These are phyloP conservation scores for Acanthamoeba sp. DNA, from an alignment of 208 protist genomes.

Conservation along the genomic window DNA sequence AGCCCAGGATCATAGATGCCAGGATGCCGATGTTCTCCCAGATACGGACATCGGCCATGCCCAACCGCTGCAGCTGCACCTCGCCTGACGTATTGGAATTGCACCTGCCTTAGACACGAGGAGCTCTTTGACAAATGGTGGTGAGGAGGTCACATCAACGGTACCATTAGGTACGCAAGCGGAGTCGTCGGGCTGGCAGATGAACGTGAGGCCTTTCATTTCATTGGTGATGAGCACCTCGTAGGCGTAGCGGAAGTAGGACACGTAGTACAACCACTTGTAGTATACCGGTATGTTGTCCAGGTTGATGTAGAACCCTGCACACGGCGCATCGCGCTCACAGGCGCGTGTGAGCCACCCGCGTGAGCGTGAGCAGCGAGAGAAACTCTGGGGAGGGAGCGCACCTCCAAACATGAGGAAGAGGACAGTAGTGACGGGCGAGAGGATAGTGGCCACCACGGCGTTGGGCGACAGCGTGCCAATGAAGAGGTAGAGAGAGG, in stretches of 20 bases:
- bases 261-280: not conserved
- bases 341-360: not conserved
- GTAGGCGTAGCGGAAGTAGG: constrained; percentile 14
- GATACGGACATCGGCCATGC: not conserved
- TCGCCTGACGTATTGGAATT: not conserved
- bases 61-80: constrained; percentile 1
- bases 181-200: not conserved
- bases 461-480: constrained; percentile 12
- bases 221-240: not conserved
- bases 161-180: not conserved
- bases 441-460: constrained; percentile 5
- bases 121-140: not conserved
- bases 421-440: constrained; percentile 20
- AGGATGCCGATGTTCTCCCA: constrained; percentile 2
- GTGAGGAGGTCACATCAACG: not conserved
- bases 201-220: not conserved
- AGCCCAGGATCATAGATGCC: not conserved
- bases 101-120: not conserved
- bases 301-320: constrained; percentile 25
- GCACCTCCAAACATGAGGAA: constrained; percentile 38
- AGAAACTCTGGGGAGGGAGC: not conserved
- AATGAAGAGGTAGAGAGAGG: not conserved
- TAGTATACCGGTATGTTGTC: constrained; percentile 3
- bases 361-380: too few species aligned
- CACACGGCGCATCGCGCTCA: too few species aligned